Conservation (phyloP, 805 yeast genomes). For the Sugiyamaella qingdaonensis region DNA sequence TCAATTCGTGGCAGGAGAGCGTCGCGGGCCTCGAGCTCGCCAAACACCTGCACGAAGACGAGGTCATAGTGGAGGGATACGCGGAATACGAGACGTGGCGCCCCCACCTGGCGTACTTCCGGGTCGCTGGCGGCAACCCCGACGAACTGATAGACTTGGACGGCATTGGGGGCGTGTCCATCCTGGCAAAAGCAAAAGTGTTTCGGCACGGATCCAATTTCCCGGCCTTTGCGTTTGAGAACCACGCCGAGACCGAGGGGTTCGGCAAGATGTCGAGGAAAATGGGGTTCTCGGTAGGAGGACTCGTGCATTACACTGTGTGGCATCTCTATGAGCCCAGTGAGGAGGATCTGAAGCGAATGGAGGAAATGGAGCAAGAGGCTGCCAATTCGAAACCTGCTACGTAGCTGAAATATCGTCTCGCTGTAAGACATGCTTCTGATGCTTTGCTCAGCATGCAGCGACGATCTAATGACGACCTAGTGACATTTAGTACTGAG, state of each 20-base stretch:
- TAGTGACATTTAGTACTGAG: no score
- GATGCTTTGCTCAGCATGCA: no score
- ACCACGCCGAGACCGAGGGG: slow-evolving; percentile 97
- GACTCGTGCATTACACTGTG: slow-evolving; percentile 91
- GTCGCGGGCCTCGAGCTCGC: slow-evolving; percentile 55
- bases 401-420: no score
- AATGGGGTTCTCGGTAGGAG: slow-evolving; percentile 85
- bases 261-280: slow-evolving; percentile 86
- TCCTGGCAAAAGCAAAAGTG: slow-evolving; percentile 79
- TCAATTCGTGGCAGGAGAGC: slow-evolving; percentile 94
- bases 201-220: slow-evolving; percentile 87
- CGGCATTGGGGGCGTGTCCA: slow-evolving; percentile 97
- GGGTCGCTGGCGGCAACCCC: slow-evolving; percentile 94
- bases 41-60: slow-evolving; percentile 73
- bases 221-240: slow-evolving; percentile 94
- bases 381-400: slow-evolving; percentile 10
- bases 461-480: no score
- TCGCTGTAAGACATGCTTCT: no score
- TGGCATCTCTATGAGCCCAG: slow-evolving; percentile 99
- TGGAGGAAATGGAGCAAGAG: slow-evolving; percentile 44
- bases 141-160: slow-evolving; percentile 82
- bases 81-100: slow-evolving; percentile 98
- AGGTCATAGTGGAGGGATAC: slow-evolving; percentile 95
- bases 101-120: slow-evolving; percentile 89
- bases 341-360: slow-evolving; percentile 80